Evolutionary conservation across 805 yeast species (phyloP), one percentile per base, ranked within the genome.

Genomic region (Ogataea chonburiensis): DNA sequence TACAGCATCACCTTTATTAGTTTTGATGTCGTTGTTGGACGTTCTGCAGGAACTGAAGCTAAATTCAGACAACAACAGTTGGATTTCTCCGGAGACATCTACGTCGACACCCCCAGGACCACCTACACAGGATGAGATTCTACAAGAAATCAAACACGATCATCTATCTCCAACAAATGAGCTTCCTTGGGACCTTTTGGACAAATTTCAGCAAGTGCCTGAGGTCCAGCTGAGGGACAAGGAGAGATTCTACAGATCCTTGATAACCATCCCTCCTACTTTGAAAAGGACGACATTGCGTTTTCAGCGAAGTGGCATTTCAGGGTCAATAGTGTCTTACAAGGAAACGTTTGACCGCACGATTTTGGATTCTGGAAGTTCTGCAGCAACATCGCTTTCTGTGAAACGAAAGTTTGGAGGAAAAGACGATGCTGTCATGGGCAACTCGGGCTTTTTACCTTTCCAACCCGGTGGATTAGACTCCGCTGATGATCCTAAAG

Each of bases 401-500:
- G 57, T 88, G 40, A 77, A 75, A 19, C 70, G 98, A 45, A 73
- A 79, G 35, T 73, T 78, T 44, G 77, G 79, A 11, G 69, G 82
- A 5, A 76, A 75, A 45, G 66, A 66, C n/a, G 81, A 77, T 25
- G 66, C 79, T 2, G 63, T 86, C 3, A 66, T 70, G 30, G 98
- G 98, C 0, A 68, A 77, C 3, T 70, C 94, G 0, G 73, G 78
- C 13, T 84, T 74, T 50, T 62, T 91, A 52, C 98, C 98, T 0
- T 93, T 93, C 55, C 80, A 82, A 40, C 98, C 98, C 0, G 98
- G 98, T 47, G 97, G 98, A 2, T 56, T 70, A 25, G 26, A 36
- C 5, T 17, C 34, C 10, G 24, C 34, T 7, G 38, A 41, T 7
- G 38, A 37, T 10, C 19, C 28, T 1, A 45, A 52, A 19, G 72